These are phyloP conservation scores for Cymbopogon flexuosus DNA, from an alignment of 202 grass and related monocot genomes.

Conservation along the genomic window DNA sequence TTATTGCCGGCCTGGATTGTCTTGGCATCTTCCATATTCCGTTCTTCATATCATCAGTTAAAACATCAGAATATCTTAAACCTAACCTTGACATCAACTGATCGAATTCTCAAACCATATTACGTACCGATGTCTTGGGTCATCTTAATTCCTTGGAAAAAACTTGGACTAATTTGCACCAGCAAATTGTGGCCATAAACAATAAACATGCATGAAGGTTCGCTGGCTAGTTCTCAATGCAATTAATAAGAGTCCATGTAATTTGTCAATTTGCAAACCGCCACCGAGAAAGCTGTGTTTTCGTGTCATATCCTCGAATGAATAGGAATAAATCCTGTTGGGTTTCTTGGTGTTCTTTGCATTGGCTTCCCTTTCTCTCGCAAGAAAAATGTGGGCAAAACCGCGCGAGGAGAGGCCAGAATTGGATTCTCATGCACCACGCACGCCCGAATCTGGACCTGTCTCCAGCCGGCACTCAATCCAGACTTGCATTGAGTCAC, in stretches of 20 bases:
- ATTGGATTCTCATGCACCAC: not conserved
- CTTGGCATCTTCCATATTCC: not conserved
- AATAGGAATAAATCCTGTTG: not conserved
- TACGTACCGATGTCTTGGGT: not conserved
- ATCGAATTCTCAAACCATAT: not conserved
- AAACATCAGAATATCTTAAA: not conserved
- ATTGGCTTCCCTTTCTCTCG: not conserved
- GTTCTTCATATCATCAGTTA: not conserved
- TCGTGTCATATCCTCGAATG: no score
- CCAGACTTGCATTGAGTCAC: not conserved
- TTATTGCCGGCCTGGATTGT: not conserved
- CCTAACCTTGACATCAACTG: not conserved
- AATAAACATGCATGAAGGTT: conserved; percentile 12
- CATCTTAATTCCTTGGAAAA: not conserved
- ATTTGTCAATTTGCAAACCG: not conserved
- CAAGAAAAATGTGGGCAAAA: conserved; percentile 36
- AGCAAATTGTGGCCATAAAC: conserved; percentile 4
- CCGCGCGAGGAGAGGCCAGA: not conserved
- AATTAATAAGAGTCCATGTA: not conserved
- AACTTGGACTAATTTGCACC: conserved; percentile 6
- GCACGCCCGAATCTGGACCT: not conserved
- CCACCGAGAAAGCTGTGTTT: not conserved
- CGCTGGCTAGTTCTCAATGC: not conserved
- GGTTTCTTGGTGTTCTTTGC: not conserved
- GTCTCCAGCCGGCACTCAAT: not conserved